Evolutionary conservation across 2,329 filamentous ascomycete species (phyloP).

Genomic region (Cryphonectria naterciae): DNA sequence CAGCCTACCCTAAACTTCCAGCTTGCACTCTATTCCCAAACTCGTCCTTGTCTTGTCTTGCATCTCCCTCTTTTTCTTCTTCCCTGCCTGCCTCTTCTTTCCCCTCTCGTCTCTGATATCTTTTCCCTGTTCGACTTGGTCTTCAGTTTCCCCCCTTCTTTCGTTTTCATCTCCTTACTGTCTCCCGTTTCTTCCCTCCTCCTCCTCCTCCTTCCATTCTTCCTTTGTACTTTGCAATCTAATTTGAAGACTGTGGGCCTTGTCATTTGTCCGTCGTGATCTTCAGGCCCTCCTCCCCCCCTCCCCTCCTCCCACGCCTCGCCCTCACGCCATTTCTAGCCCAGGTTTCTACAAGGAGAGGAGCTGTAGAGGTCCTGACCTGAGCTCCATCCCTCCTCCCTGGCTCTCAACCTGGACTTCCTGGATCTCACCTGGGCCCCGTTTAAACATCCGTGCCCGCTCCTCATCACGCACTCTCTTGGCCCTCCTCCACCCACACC

Average conservation of each 20-base stretch:
- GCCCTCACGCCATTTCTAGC: background rate
- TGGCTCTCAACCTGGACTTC: background rate
- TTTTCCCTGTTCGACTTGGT: slow-evolving; percentile 13
- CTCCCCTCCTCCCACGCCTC: background rate
- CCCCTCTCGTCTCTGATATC: background rate
- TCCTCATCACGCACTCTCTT: slow-evolving; percentile 5
- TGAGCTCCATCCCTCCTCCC: background rate
- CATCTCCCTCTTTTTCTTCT: slow-evolving; percentile 3
- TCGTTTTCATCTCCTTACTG: background rate
- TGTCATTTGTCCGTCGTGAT: background rate
- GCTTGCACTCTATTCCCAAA: slow-evolving; percentile 5
- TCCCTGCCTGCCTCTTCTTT: slow-evolving; percentile 6
- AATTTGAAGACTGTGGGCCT: background rate
- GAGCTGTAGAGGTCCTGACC: background rate
- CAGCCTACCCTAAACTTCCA: slow-evolving; percentile 5
- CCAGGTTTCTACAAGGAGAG: background rate
- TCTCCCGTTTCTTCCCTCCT: background rate
- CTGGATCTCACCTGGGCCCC: slow-evolving; percentile 12
- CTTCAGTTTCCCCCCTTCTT: background rate
- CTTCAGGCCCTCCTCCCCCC: background rate
- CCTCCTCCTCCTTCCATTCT: background rate
- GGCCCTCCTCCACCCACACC: background rate
- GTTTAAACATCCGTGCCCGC: slow-evolving; percentile 19
- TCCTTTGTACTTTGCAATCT: background rate
- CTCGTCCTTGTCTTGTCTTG: background rate